These are phyloP conservation scores for Lipomyces lipofer DNA, from an alignment of 805 yeast genomes.

Conservation along the genomic window DNA sequence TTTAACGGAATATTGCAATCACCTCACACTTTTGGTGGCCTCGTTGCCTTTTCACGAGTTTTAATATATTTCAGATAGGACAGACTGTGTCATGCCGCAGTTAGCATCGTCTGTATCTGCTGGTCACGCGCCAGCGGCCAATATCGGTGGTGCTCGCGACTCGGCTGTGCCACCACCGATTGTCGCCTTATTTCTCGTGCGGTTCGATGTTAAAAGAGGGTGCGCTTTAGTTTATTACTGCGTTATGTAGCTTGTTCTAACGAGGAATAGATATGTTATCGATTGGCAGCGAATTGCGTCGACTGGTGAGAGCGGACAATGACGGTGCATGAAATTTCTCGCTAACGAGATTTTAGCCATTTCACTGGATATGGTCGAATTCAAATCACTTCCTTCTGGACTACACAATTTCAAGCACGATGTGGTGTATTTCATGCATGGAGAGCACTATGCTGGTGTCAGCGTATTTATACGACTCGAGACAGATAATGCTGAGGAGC, in stretches of 20 bases:
- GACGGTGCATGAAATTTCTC: neutral
- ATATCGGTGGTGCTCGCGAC: neutral
- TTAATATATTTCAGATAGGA: too few relatives aligned
- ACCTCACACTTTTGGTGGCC: too few relatives aligned
- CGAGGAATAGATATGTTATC: constrained; percentile 15
- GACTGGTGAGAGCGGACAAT: constrained; percentile 25
- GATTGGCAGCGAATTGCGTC: constrained; percentile 31
- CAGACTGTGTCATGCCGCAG: too few relatives aligned
- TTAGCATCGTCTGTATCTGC: too few relatives aligned
- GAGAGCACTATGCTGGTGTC: constrained; percentile 45
- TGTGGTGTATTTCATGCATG: constrained; percentile 53
- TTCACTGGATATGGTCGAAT: constrained; percentile 53
- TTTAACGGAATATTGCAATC: too few relatives aligned
- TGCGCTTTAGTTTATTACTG: constrained; percentile 44
- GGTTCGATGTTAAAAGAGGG: constrained; percentile 56
- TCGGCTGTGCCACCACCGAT: constrained; percentile 19
- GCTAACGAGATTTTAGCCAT: constrained; percentile 4
- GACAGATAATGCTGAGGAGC: constrained; percentile 34
- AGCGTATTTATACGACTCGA: constrained; percentile 53
- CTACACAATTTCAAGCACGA: constrained; percentile 55
- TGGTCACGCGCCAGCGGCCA: too few relatives aligned
- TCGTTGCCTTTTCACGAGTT: too few relatives aligned
- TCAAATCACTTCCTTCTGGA: constrained; percentile 69
- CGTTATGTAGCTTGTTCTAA: constrained; percentile 37
- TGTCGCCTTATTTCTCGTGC: constrained; percentile 49